These are phyloP conservation scores for Cercophora scortea DNA, from an alignment of 495 filamentous ascomycete genomes.

Conservation along the genomic window DNA sequence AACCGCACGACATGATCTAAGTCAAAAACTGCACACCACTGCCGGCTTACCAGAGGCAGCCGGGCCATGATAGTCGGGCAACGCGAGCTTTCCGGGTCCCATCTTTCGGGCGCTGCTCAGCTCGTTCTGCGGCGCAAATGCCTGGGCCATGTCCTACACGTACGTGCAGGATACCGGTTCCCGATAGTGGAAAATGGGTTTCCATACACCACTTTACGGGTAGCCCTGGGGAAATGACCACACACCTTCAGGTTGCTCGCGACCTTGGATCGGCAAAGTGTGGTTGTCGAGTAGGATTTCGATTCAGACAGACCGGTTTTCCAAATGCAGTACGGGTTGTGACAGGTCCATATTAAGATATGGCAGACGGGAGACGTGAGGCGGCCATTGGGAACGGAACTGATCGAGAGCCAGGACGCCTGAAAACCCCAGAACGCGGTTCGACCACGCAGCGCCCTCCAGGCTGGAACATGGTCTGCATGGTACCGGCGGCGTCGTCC, in stretches of 20 bases:
- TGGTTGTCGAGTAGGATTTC: background rate
- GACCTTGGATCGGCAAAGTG: background rate
- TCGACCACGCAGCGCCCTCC: background rate
- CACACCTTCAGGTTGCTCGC: background rate
- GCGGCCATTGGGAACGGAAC: no score
- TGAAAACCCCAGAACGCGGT: background rate
- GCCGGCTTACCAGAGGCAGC: background rate
- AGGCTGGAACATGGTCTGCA: conserved; percentile 11
- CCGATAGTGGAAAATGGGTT: background rate
- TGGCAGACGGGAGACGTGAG: no score
- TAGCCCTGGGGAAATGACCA: background rate
- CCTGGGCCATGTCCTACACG: no score
- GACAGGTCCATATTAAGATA: no score
- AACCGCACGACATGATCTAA: background rate
- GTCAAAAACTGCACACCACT: background rate
- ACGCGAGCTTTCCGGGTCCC: background rate
- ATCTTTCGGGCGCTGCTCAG: background rate
- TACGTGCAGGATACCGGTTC: background rate
- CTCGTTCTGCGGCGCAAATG: background rate
- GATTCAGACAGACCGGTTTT: conserved; percentile 3
- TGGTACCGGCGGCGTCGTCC: background rate
- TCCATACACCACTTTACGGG: background rate
- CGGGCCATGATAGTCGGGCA: background rate
- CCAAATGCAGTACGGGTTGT: background rate
- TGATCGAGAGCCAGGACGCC: background rate